Conservation (phyloP, 257 asterid genomes). For the Thymus quinquecostatus region DNA sequence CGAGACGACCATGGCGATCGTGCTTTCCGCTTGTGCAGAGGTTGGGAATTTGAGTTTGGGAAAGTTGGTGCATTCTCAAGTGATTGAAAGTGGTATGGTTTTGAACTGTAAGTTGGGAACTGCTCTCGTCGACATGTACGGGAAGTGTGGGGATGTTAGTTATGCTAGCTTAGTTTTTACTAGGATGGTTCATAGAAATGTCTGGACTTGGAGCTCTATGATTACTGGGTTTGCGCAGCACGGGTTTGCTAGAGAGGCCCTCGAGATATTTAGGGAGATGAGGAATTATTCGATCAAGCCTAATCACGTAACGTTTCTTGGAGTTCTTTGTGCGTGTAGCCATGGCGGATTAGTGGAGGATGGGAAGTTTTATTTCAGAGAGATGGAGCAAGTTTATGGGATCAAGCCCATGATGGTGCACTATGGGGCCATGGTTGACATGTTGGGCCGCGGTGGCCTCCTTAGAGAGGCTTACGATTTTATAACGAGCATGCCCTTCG, state of each 20-base stretch:
- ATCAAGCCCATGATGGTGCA: slow-evolving; percentile 69
- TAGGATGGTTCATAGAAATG: slow-evolving; percentile 51
- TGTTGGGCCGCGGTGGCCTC: slow-evolving; percentile 69
- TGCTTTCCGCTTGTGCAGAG: slow-evolving; percentile 67
- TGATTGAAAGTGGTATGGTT: slow-evolving; percentile 53
- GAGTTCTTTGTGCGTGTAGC: slow-evolving; percentile 85
- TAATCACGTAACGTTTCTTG: slow-evolving; percentile 72
- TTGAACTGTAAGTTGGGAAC: slow-evolving; percentile 68
- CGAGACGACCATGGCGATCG: slow-evolving; percentile 74
- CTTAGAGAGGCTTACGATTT: slow-evolving; percentile 63
- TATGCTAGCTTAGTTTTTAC: slow-evolving; percentile 58
- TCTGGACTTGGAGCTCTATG: slow-evolving; percentile 92
- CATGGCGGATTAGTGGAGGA: slow-evolving; percentile 69
- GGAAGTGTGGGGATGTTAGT: slow-evolving; percentile 61
- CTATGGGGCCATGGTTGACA: slow-evolving; percentile 78
- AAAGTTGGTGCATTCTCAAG: slow-evolving; percentile 72
- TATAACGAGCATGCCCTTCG: slow-evolving; percentile 55
- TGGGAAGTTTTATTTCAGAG: slow-evolving; percentile 48
- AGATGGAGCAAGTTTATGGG: slow-evolving; percentile 56
- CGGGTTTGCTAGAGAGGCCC: slow-evolving; percentile 58
- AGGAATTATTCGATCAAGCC: slow-evolving; percentile 44
- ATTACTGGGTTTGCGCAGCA: slow-evolving; percentile 78
- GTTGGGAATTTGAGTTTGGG: slow-evolving; percentile 68
- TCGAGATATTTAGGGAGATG: slow-evolving; percentile 56
- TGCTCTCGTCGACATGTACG: slow-evolving; percentile 82